These are phyloP conservation scores for Sclerotinia trifoliorum DNA, from an alignment of 2,329 filamentous ascomycete genomes.

Conservation along the genomic window DNA sequence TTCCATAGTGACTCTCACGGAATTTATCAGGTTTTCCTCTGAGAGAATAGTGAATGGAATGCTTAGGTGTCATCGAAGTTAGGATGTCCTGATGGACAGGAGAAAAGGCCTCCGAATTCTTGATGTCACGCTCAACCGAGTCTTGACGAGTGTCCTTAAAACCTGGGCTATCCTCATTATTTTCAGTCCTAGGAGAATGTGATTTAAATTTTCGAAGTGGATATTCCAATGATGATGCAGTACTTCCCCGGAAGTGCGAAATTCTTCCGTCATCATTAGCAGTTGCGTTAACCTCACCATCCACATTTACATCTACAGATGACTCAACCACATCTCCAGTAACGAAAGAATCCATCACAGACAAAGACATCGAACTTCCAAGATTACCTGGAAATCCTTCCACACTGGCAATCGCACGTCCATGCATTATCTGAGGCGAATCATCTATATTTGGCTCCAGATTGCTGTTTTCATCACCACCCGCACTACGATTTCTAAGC, in stretches of 20 bases:
- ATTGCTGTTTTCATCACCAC: no score
- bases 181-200: not conserved
- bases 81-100: not conserved
- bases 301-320: not conserved
- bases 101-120: not conserved
- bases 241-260: not conserved
- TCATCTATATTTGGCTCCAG: no score
- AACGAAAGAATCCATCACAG: not conserved
- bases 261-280: not conserved
- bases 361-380: not conserved
- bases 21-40: no score
- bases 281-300: not conserved
- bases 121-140: not conserved
- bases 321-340: no score
- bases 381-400: not conserved
- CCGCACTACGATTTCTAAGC: not conserved
- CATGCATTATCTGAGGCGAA: not conserved
- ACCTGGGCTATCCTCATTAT: no score
- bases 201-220: no score
- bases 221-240: not conserved
- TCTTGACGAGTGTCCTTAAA: not conserved
- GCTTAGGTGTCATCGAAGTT: not conserved
- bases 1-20: no score
- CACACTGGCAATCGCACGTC: not conserved
- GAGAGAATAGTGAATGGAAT: not conserved